phyloP scores from a whole-genome alignment of 345 rosid genomes.

The Populus nigra region DNA sequence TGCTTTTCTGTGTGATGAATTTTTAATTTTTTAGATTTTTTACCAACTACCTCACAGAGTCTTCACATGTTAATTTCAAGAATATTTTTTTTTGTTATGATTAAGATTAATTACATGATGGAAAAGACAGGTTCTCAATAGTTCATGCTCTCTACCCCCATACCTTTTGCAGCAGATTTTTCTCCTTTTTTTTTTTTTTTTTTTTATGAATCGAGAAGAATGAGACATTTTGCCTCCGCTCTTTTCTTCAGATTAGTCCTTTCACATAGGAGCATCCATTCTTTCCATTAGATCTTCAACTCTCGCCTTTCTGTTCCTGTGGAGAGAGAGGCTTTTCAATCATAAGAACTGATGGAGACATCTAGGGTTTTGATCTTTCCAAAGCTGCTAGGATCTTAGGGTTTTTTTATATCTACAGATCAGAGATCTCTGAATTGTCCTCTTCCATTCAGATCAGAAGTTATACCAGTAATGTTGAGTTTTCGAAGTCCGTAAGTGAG shows the following conservation, averaged over 20 bases:
- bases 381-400: constrained; percentile 35
- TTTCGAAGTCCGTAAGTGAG: constrained; percentile 13
- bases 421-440: constrained; percentile 4
- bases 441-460: constrained; percentile 28
- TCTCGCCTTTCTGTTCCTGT: not conserved
- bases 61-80: not conserved
- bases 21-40: not conserved
- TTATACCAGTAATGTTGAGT: constrained; percentile 10
- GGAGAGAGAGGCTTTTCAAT: constrained; percentile 6
- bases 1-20: not conserved
- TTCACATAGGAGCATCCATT: constrained; percentile 14
- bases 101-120: not conserved
- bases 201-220: constrained; percentile 21
- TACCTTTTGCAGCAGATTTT: not conserved
- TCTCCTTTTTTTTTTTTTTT: not conserved
- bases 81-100: not conserved
- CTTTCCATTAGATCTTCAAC: constrained; percentile 38
- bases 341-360: constrained; percentile 18
- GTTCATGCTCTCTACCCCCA: constrained; percentile 7
- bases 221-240: constrained; percentile 5
- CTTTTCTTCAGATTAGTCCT: constrained; percentile 13
- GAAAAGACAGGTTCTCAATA: not conserved
- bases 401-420: constrained; percentile 31
- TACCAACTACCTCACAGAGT: not conserved
- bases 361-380: constrained; percentile 39